These are phyloP conservation scores for Vitis hybrid DNA, from an alignment of 177 flowering plant genomes.

Conservation along the genomic window DNA sequence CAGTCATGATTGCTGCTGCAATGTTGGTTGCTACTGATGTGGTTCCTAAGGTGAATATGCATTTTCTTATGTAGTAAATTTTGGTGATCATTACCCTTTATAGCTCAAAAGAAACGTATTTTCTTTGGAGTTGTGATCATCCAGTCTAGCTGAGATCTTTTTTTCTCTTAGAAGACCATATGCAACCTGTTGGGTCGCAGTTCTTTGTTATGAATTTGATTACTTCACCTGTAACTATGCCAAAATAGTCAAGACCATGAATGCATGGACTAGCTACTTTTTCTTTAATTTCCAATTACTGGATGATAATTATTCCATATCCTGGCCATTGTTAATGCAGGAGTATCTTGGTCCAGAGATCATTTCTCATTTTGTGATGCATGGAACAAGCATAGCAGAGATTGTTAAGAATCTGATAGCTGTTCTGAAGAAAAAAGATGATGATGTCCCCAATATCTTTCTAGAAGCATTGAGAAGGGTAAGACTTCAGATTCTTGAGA, in stretches of 20 bases:
- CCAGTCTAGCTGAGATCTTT: no score
- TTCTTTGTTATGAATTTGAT: no score
- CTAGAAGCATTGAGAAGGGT: slow-evolving; percentile 90
- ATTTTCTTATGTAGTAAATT: neutral
- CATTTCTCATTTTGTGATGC: slow-evolving; percentile 86
- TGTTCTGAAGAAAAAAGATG: slow-evolving; percentile 65
- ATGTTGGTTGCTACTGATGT: slow-evolving; percentile 73
- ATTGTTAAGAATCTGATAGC: slow-evolving; percentile 77
- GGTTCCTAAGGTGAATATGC: slow-evolving; percentile 68
- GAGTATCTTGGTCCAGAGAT: slow-evolving; percentile 86
- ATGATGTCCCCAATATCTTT: slow-evolving; percentile 53
- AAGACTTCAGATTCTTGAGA: slow-evolving; percentile 7
- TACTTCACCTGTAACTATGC: no score
- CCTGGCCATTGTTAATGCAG: slow-evolving; percentile 43
- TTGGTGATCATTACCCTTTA: neutral
- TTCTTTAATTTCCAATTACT: neutral
- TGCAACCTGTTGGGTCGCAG: no score
- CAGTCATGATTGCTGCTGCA: slow-evolving; percentile 84
- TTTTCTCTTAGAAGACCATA: no score
- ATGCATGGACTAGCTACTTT: neutral
- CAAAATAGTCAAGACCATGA: no score
- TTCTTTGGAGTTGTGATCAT: no score
- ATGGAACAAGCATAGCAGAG: slow-evolving; percentile 79
- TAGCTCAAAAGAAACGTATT: no score
- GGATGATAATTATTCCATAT: neutral